Evolutionary conservation across 2,329 filamentous ascomycete genomes (phyloP).

Genomic region (Nothopassalora personata): DNA sequence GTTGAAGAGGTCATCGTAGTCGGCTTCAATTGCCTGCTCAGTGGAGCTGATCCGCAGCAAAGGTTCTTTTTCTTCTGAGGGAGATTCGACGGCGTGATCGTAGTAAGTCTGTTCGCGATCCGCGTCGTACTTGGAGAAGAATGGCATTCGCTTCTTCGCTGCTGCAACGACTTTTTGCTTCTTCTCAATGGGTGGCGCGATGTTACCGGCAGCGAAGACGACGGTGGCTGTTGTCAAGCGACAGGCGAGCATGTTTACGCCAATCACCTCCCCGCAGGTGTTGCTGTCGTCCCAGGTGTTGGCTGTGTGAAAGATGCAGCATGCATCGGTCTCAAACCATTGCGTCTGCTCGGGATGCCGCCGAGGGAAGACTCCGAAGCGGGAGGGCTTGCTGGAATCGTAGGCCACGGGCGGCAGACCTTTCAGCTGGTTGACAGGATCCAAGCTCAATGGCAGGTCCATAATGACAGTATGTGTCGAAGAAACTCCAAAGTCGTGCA

Average conservation of each 20-base stretch:
- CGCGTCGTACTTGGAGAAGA: slow-evolving; percentile 43
- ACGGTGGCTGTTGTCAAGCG: slow-evolving; percentile 61
- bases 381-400: slow-evolving; percentile 51
- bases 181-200: slow-evolving; percentile 45
- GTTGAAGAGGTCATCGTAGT: slow-evolving; percentile 37
- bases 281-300: slow-evolving; percentile 60
- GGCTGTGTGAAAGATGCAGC: slow-evolving; percentile 67
- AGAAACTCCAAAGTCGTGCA: slow-evolving; percentile 71
- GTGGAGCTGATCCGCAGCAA: slow-evolving; percentile 17
- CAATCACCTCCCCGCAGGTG: slow-evolving; percentile 30
- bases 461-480: slow-evolving; percentile 59
- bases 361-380: slow-evolving; percentile 65
- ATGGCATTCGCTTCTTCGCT: slow-evolving; percentile 39
- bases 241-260: slow-evolving; percentile 61
- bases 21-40: slow-evolving; percentile 3
- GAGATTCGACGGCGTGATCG: slow-evolving; percentile 25
- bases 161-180: slow-evolving; percentile 27
- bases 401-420: slow-evolving; percentile 56
- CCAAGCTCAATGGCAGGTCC: slow-evolving; percentile 62
- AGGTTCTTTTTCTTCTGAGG: slow-evolving; percentile 27
- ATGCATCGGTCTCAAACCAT: slow-evolving; percentile 65
- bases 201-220: slow-evolving; percentile 60
- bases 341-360: slow-evolving; percentile 51
- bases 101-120: slow-evolving; percentile 24
- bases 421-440: slow-evolving; percentile 56